These are phyloP conservation scores for Solanum peruvianum DNA, from an alignment of 257 asterid genomes.

Conservation along the genomic window DNA sequence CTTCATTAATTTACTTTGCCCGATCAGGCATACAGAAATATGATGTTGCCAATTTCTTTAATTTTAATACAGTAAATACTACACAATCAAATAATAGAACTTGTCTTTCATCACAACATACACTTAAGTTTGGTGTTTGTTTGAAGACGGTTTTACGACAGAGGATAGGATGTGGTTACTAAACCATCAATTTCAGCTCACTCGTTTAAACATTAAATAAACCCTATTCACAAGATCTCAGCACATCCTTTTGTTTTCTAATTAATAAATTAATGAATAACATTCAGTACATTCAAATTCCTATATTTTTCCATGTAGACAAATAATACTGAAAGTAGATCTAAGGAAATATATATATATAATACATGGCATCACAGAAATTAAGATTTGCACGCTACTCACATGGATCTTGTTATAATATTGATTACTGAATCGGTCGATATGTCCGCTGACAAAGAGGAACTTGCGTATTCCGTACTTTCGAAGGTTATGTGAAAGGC, in stretches of 20 bases:
- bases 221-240: neutral
- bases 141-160: neutral
- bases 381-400: constrained; percentile 10
- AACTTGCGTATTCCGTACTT: constrained; percentile 74
- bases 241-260: no score
- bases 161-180: neutral
- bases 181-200: neutral
- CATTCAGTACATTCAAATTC: no score
- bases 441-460: constrained; percentile 70
- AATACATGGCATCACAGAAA: neutral
- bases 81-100: neutral
- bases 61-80: neutral
- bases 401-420: constrained; percentile 57
- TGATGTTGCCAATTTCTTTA: neutral
- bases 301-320: no score
- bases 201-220: neutral
- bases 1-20: neutral
- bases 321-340: neutral
- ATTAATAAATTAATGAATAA: no score
- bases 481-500: constrained; percentile 65
- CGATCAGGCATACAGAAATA: neutral
- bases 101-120: neutral
- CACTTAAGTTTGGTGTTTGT: neutral
- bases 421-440: constrained; percentile 46
- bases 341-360: neutral